Conservation (phyloP, 1,284 basidiomycete species). For the Cutaneotrichosporon sp. region DNA sequence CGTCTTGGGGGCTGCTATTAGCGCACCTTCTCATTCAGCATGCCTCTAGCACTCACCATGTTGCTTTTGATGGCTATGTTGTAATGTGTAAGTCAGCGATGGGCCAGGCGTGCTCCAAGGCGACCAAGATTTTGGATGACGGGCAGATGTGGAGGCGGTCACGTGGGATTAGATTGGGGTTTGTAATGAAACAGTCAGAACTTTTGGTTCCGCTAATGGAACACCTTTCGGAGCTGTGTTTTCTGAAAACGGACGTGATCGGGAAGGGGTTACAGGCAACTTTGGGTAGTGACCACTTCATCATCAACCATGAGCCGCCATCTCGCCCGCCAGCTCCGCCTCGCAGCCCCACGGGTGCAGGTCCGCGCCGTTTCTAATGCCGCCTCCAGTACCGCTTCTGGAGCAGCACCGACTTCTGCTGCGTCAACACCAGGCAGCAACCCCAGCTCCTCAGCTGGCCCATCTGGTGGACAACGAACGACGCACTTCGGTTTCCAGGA, state of each 20-base stretch:
- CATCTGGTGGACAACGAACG: conserved; percentile 46
- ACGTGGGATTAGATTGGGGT: conserved; percentile 1
- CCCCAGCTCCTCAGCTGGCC: conserved; percentile 2
- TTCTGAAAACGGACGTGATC: background rate
- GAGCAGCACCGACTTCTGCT: conserved; percentile 1
- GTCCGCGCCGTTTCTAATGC: conserved; percentile 16
- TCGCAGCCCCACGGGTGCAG: conserved; percentile 11
- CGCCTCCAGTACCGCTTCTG: conserved; percentile 16
- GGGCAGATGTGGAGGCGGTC: conserved; percentile 4
- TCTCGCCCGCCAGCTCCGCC: conserved; percentile 10
- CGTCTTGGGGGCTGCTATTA: conserved; percentile 28
- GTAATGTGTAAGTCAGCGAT: too few species aligned
- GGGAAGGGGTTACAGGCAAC: background rate
- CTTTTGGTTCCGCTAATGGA: background rate
- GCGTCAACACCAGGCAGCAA: conserved; percentile 2
- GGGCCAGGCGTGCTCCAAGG: too few species aligned
- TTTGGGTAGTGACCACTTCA: background rate
- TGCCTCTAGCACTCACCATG: conserved; percentile 8
- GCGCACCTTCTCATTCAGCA: background rate
- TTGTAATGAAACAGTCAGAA: too few species aligned
- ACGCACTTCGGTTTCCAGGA: conserved; percentile 91
- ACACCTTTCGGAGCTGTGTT: background rate
- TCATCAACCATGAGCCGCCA: conserved; percentile 17
- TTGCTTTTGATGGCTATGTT: background rate
- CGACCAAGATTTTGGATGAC: background rate